Base-by-base conservation (phyloP, 345 rosid species). In the Eucalyptus sp. region DNA sequence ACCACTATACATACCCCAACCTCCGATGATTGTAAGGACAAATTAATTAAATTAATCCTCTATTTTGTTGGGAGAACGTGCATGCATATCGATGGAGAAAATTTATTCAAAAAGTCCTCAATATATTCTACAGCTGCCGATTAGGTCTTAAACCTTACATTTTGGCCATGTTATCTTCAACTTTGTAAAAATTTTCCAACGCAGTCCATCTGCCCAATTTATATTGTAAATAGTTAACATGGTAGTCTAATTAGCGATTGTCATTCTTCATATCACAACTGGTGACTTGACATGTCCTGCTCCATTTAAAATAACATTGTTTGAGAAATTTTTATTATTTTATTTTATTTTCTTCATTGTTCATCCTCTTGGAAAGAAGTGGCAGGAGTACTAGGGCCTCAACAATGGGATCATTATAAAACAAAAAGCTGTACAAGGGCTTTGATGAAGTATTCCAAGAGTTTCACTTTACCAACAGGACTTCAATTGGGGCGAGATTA, bases 171-270 rank as follows among this genome's bases (percentile, higher is more conserved):
- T 68, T 33, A 10, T 68, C 41, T 4, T 31, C 1, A 33, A 17
- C 12, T 5, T 68, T 33, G 3, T 17, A 17, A 33, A 16, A 20
- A 33, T 8, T 33, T 31, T 2, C 1, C 25, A 33, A 5, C 5
- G 6, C 16, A 68, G 3, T n/a, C 2, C 41, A n/a, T 66, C 11
- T 17, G 1, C 37, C 2, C 2, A 68, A 68, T 68, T 4, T 9
- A 33, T 17, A 16, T 1, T 2, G 2, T 5, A 66, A 66, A 31
- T 66, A 31, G 5, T 10, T 31, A 8, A 66, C 3, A 0, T 62
- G 33, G 17, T 1, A 1, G 0, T 29, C 33, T 29, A 62, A 0
- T 29, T 15, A 62, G 4, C 2, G 2, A 7, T 25, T 12, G 3
- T 7, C 8, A 0, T 62, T 13, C 33, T 62, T 5, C 33, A 13